Conservation (phyloP, 768 basidiomycete species). For the Trametes elegans region DNA sequence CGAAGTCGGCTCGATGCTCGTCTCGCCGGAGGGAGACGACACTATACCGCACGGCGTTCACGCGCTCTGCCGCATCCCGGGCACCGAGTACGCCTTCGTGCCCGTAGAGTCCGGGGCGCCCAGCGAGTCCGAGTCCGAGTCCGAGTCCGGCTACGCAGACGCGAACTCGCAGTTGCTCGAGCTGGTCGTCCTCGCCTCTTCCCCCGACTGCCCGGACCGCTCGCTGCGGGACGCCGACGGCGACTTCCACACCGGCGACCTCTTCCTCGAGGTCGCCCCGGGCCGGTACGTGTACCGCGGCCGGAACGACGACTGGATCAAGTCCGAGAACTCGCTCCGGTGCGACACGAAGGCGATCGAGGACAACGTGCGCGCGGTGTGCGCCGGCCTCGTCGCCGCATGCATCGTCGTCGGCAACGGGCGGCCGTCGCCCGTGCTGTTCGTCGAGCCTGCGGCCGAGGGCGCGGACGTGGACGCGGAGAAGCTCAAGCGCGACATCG, state of each 20-base stretch:
- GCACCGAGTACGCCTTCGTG: slow-evolving; percentile 62
- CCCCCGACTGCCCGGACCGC: slow-evolving; percentile 65
- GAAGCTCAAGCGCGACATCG: slow-evolving; percentile 70
- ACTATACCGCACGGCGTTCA: slow-evolving; percentile 42
- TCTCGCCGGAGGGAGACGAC: slow-evolving; percentile 27
- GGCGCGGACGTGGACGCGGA: slow-evolving; percentile 52
- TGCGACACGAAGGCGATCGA: slow-evolving; percentile 84
- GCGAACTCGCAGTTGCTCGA: slow-evolving; percentile 55
- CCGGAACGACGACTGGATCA: slow-evolving; percentile 84
- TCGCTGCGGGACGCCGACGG: slow-evolving; percentile 62
- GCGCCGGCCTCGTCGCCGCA: slow-evolving; percentile 61
- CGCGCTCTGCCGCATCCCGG: slow-evolving; percentile 54
- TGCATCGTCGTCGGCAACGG: slow-evolving; percentile 78
- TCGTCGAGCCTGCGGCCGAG: slow-evolving; percentile 57
- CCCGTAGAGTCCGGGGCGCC: slow-evolving; percentile 49
- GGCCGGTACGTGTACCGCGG: slow-evolving; percentile 67
- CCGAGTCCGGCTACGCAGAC: slow-evolving; percentile 43
- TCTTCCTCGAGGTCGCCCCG: slow-evolving; percentile 62
- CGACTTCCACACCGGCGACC: slow-evolving; percentile 76
- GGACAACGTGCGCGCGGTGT: slow-evolving; percentile 66
- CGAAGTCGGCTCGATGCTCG: slow-evolving; percentile 29
- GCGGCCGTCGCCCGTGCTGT: slow-evolving; percentile 73
- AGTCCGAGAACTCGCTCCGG: slow-evolving; percentile 72
- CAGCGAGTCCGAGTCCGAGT: slow-evolving; percentile 7
- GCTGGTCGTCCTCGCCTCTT: slow-evolving; percentile 64